These are phyloP conservation scores for Hyaloraphidium curvatum DNA, from an alignment of 192 early-diverging fungal genomes.

Conservation along the genomic window DNA sequence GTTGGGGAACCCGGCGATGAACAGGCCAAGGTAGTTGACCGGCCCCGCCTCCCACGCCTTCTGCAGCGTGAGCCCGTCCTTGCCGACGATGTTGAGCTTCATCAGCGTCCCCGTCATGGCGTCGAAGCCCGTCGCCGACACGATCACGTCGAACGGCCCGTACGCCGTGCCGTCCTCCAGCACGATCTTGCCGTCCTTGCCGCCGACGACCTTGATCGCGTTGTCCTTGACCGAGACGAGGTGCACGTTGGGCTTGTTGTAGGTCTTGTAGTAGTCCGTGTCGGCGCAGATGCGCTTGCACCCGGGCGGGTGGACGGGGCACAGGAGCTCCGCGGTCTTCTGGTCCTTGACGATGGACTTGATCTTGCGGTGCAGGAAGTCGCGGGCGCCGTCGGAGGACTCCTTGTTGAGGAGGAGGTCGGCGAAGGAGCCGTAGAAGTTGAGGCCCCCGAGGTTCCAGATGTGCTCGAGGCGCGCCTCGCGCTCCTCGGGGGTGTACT, in stretches of 20 bases:
- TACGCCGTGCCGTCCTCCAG: background rate
- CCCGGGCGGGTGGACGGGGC: background rate
- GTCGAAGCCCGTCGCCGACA: background rate
- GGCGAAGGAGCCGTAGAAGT: background rate
- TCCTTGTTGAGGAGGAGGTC: background rate
- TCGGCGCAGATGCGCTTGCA: background rate
- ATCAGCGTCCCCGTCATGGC: background rate
- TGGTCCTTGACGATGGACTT: background rate
- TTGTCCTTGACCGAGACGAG: background rate
- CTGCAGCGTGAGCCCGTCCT: background rate
- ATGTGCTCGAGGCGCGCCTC: background rate
- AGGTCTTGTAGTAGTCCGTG: slow-evolving; percentile 1
- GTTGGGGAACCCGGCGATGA: slow-evolving; percentile 2
- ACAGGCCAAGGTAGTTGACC: background rate
- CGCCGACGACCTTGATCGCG: background rate
- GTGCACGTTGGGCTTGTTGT: slow-evolving; percentile 1
- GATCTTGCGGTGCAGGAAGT: background rate
- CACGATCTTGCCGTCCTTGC: background rate
- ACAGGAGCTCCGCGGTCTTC: background rate
- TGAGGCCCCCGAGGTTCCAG: background rate
- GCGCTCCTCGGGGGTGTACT: background rate
- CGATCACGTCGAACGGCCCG: background rate
- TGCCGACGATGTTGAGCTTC: background rate
- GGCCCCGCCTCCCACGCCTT: background rate
- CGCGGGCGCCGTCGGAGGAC: background rate